Evolutionary conservation across 169 alveolate species (phyloP).

Genomic region (Eimeria tenella): DNA sequence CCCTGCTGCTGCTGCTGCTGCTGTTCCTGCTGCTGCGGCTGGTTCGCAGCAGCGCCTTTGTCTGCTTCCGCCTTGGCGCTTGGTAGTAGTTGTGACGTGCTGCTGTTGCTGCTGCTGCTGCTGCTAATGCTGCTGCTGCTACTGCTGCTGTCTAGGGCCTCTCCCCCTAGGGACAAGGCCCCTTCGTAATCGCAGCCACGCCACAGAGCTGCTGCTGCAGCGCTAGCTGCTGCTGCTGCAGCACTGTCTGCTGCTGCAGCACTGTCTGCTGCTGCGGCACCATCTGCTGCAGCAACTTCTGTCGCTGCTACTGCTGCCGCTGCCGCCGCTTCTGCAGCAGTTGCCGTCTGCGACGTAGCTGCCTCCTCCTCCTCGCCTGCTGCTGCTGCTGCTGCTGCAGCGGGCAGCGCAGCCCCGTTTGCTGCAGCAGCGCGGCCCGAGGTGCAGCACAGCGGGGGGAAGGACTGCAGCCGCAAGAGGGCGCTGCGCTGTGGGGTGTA

Average conservation of each 20-base stretch:
- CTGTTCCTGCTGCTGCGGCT: conserved; percentile 25
- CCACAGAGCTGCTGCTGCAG: neutral
- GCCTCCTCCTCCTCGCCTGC: neutral
- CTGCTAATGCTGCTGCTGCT: neutral
- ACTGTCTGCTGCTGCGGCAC: neutral
- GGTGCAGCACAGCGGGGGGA: neutral
- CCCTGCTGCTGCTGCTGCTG: conserved; percentile 14
- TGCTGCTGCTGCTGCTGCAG: neutral
- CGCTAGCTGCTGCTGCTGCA: conserved; percentile 15
- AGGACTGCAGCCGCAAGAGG: neutral
- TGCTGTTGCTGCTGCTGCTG: neutral
- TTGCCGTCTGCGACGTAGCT: neutral
- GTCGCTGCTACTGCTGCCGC: conserved; percentile 14
- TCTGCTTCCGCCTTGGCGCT: neutral
- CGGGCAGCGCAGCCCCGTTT: neutral
- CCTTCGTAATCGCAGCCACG: neutral
- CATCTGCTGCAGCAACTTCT: conserved; percentile 32
- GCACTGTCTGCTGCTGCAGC: neutral
- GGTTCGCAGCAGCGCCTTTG: neutral
- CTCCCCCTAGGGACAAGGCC: conserved; percentile 23
- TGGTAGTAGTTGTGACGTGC: neutral
- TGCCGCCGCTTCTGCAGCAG: conserved; percentile 10
- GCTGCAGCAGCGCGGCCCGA: neutral
- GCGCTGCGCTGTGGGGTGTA: neutral
- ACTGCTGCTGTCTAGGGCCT: neutral